Conservation (phyloP, 768 basidiomycete species). For the Naganishia friedmannii region DNA sequence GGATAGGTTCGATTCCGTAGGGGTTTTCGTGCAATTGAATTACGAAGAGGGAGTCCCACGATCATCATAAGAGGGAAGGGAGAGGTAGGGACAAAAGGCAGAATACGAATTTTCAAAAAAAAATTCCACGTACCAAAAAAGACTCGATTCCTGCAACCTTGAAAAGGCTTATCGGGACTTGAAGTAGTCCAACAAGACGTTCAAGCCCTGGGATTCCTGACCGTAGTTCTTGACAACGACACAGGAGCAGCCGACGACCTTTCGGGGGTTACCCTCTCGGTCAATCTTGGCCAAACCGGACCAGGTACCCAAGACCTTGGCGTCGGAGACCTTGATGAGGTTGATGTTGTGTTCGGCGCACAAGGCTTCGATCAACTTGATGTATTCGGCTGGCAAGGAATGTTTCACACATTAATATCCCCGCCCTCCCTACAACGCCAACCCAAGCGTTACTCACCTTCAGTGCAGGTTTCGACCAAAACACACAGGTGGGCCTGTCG, state of each 20-base stretch:
- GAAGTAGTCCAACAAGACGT: conserved; percentile 74
- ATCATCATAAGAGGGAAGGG: conserved; percentile 40
- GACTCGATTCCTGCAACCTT: conserved; percentile 5
- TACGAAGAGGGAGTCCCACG: conserved; percentile 53
- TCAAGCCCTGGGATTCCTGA: conserved; percentile 86
- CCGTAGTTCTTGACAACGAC: conserved; percentile 99
- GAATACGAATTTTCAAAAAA: no score
- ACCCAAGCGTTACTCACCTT: conserved; percentile 56
- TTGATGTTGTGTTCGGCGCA: conserved; percentile 99
- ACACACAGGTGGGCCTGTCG: conserved; percentile 98
- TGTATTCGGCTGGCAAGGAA: conserved; percentile 78
- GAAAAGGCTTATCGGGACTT: conserved; percentile 70
- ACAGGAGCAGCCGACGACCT: conserved; percentile 62
- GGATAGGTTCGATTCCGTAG: conserved; percentile 54
- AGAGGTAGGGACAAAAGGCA: not conserved
- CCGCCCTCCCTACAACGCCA: not conserved
- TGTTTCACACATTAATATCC: conserved; percentile 7
- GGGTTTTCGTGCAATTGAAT: conserved; percentile 45
- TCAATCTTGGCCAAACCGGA: conserved; percentile 99
- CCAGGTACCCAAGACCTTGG: conserved; percentile 97
- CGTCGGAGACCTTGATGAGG: conserved; percentile 97
- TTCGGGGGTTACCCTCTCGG: conserved; percentile 95
- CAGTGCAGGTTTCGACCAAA: conserved; percentile 96
- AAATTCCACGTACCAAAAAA: no score
- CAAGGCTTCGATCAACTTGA: conserved; percentile 99